A percentile compares a stretch with the other conserved stretches of the same genome.
Evolutionary conservation across 1,139 yeast genomes (phyloP).

Genomic region (Geotrichum fermentans): DNA sequence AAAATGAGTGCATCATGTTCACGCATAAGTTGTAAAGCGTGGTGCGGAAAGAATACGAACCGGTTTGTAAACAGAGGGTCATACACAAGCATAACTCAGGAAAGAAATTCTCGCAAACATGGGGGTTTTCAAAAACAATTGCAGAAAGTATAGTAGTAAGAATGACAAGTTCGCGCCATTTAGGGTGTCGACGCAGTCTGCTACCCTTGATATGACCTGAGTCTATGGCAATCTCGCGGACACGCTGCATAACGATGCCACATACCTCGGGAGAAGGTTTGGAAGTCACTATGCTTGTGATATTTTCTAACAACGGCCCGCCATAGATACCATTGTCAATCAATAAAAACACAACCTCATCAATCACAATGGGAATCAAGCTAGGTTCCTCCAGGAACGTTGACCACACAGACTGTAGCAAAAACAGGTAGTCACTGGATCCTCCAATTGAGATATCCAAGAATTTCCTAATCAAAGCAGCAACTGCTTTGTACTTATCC

Average conservation of each 20-base stretch:
- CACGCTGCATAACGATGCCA: constrained; percentile 55
- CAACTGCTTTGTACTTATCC: constrained; percentile 55
- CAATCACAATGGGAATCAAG: constrained; percentile 15
- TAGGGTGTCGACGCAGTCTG: constrained; percentile 49
- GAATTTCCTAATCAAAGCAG: constrained; percentile 59
- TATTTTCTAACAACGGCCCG: constrained; percentile 25
- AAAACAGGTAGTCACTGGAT: constrained; percentile 42
- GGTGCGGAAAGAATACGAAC: constrained; percentile 62
- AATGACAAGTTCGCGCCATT: constrained; percentile 69
- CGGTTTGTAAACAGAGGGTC: constrained; percentile 68
- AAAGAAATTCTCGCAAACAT: constrained; percentile 59
- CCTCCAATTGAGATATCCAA: constrained; percentile 52
- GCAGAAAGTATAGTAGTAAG: constrained; percentile 63
- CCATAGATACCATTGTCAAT: constrained; percentile 10
- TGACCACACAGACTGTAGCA: constrained; percentile 67
- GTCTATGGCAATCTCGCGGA: constrained; percentile 47
- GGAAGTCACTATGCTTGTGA: constrained; percentile 54
- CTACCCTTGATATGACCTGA: constrained; percentile 42
- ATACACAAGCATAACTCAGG: constrained; percentile 71
- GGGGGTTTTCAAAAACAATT: constrained; percentile 66
- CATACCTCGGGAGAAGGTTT: constrained; percentile 71
- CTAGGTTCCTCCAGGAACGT: constrained; percentile 27
- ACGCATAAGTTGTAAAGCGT: constrained; percentile 62
- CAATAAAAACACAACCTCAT: constrained; percentile 14
- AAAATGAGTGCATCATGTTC: constrained; percentile 70